Percentiles rank a stretch among this genome's conserved stretches.
phyloP scores from a whole-genome alignment of 306 rosid species.

The Inga laurina region DNA sequence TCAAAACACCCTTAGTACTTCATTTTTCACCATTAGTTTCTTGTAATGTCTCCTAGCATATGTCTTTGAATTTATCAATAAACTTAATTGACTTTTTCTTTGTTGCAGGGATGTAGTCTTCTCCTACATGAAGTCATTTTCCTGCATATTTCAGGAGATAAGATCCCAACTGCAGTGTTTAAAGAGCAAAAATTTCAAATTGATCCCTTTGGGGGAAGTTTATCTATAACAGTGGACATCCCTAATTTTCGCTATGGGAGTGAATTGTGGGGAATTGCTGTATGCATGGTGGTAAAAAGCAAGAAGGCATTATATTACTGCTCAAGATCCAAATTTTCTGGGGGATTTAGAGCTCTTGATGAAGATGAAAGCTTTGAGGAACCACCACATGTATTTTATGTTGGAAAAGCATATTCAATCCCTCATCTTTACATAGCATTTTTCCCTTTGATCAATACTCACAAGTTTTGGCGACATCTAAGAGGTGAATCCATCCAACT shows the following conservation, averaged over 20 bases:
- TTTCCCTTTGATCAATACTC: background rate
- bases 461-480: background rate
- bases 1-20: background rate
- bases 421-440: constrained; percentile 13
- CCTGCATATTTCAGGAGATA: background rate
- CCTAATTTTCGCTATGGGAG: background rate
- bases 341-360: background rate
- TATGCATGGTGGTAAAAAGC: background rate
- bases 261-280: background rate
- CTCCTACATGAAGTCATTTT: background rate
- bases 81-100: background rate
- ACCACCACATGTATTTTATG: background rate
- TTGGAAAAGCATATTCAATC: background rate
- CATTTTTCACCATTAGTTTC: background rate
- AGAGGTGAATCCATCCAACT: background rate
- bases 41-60: background rate
- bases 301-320: background rate
- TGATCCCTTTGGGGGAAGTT: background rate
- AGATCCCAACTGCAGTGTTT: background rate
- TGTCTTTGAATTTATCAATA: background rate
- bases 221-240: background rate
- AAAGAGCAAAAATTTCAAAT: background rate
- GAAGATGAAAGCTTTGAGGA: background rate
- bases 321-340: background rate
- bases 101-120: background rate